Conservation (phyloP, 164 flowering plant species). For the Berberis vulgaris region DNA sequence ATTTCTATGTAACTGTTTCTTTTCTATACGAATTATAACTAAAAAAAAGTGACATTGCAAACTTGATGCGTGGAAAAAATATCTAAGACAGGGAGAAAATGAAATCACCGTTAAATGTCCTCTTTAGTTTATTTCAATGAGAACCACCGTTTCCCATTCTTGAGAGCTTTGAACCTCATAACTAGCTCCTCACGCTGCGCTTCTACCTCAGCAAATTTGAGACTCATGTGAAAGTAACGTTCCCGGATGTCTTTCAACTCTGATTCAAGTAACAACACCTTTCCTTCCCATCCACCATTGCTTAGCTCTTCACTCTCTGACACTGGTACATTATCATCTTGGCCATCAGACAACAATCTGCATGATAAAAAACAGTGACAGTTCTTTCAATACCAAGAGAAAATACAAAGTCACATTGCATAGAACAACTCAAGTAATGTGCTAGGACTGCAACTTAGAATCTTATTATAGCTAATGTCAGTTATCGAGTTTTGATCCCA, state of each 20-base stretch:
- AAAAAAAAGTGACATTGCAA: background rate
- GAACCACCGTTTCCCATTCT: slow-evolving; percentile 52
- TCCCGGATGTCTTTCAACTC: slow-evolving; percentile 75
- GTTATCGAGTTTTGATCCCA: no score
- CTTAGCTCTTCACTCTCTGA: slow-evolving; percentile 8
- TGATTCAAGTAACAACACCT: slow-evolving; percentile 30
- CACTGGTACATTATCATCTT: slow-evolving; percentile 11
- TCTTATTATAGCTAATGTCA: no score
- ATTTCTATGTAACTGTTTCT: background rate
- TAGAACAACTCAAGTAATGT: no score
- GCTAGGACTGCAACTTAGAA: no score
- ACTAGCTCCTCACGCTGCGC: slow-evolving; percentile 81
- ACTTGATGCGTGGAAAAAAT: background rate
- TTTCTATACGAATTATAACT: slow-evolving; percentile 5
- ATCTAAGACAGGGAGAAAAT: background rate
- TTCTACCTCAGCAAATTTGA: slow-evolving; percentile 83
- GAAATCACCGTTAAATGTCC: background rate
- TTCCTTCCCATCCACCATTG: no score
- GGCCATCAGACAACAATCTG: slow-evolving; percentile 37
- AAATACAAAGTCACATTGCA: no score
- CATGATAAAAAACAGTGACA: background rate
- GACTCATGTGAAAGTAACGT: slow-evolving; percentile 82
- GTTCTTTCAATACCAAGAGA: no score
- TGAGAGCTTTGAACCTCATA: slow-evolving; percentile 56
- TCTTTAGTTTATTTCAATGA: slow-evolving; percentile 18